Evolutionary conservation across 371 early-diverging fungal species (phyloP), one percentile per base, ranked within the genome.

Genomic region (Mortierella sp.): DNA sequence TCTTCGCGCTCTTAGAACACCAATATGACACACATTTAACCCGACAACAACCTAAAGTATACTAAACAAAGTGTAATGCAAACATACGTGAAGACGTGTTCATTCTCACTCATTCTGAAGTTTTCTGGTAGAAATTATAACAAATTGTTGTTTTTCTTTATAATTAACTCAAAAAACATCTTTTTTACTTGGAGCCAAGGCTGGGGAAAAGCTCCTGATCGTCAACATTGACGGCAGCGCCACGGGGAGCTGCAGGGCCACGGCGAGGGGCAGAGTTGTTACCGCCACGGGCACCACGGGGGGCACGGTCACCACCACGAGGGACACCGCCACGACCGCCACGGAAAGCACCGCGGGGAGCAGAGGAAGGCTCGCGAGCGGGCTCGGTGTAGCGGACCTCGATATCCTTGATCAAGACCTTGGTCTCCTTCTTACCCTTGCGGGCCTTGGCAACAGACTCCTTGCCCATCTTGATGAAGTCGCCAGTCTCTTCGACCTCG

Each of bases 151-250:
- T 40, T 22, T 54, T 64, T 62, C 56, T 54, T 47, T 23, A 62
- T 31, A 31, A 58, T 58, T 47, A 29, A 40, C 15, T 8, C 35
- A 47, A 49, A 53, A 34, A 37, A 31, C 29, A 49, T 34, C 53
- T 56, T 47, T 31, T 69, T 85, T 86, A 87, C 86, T 85, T 83
- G 68, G 88, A 85, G 66, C 92, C 91, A 58, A 93, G 90, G 66
- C 89, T 85, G 59, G 95, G 95, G 92, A 95, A 94, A 73, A 92
- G 92, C 67, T 87, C 83, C 68, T 81, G 83, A 85, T 95, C 93
- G 70, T 88, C 86, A 70, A 93, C 85, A 84, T 93, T 92, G 86
- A 94, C 87, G 68, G 71, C 51, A 58, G 86, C 74, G 56, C 72
- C 77, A 34, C 83, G 70, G 70, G 81, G 83, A 42, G 72, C 9